A percentile compares a stretch with the other conserved stretches of the same genome.
phyloP scores from a whole-genome alignment of 805 yeast species.

The Schwanniomyces occidentalis region DNA sequence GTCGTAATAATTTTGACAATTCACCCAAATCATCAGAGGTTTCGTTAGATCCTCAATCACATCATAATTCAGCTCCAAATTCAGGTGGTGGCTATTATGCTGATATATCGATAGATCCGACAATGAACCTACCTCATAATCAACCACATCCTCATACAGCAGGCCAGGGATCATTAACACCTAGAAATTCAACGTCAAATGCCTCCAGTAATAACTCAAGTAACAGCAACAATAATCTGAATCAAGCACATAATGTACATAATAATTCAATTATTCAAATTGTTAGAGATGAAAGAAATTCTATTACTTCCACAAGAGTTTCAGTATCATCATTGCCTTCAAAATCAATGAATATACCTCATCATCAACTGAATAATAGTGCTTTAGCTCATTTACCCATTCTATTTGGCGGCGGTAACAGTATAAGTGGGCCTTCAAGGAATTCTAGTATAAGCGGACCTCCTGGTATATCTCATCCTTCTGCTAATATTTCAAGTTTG shows the following conservation, averaged over 20 bases:
- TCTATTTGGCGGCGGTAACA: conserved; percentile 40
- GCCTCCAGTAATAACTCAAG: conserved; percentile 2
- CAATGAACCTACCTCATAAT: conserved; percentile 47
- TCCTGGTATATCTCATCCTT: conserved; percentile 31
- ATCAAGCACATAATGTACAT: conserved; percentile 20
- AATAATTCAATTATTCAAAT: conserved; percentile 44
- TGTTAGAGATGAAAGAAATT: conserved; percentile 38
- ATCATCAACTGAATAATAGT: conserved; percentile 39
- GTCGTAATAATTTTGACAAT: conserved; percentile 16
- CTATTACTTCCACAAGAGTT: conserved; percentile 34
- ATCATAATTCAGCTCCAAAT: conserved; percentile 6
- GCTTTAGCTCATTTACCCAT: conserved; percentile 46
- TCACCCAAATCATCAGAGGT: conserved; percentile 26
- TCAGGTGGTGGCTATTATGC: conserved; percentile 34
- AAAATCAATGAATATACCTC: conserved; percentile 48
- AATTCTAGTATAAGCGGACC: conserved; percentile 38
- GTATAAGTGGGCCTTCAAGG: conserved; percentile 43
- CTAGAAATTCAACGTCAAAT: conserved; percentile 28
- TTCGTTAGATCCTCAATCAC: conserved; percentile 8
- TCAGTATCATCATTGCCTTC: conserved; percentile 45
- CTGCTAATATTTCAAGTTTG: conserved; percentile 39
- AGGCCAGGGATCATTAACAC: conserved; percentile 21
- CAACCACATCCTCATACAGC: conserved; percentile 33
- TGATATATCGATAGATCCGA: conserved; percentile 44
- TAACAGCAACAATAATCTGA: conserved; percentile 3